Evolutionary conservation across 1,284 basidiomycete species (phyloP), one percentile per base, ranked within the genome.

Genomic region (Boletus nobilissimus): DNA sequence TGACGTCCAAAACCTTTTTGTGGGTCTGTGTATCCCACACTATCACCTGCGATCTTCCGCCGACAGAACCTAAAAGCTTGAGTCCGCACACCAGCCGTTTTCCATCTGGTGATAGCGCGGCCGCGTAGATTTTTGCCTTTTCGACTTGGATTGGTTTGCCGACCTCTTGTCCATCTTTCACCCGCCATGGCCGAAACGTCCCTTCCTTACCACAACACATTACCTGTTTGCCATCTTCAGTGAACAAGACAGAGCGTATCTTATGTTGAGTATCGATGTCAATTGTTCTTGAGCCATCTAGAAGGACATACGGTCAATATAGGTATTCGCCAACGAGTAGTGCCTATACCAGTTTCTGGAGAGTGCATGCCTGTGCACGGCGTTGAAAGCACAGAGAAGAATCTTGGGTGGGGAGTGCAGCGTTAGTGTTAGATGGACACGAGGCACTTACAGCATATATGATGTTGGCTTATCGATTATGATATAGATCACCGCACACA

Each of bases 51-150:
- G 51, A 6, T 26, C 7, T 22, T 11, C 68, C 48, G 11, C 46
- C 63, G 38, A 24, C 19, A 34, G 36, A 64, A 13, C 26, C 38
- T 26, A 36, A 36, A 24, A 22, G 26, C 2, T 34, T 29, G n/a
- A 70, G 36, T 7, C 77, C 77, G n/a, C 76, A 73, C 0, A 70
- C 78, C 29, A 80, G 7, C 79, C 76, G 69, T 38, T 65, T 78
- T 3, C 24, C 13, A 46, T 79, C 66, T 9, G 57, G 54, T 0
- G 78, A 79, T 8, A 81, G 18, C 7, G 62, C 72, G 0, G 29
- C 26, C 14, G 66, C 54, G 11, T 0, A 48, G 2, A 79, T 51
- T 1, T 10, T 8, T 9, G 26, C 29, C 7, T 39, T 26, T 60
- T 46, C 24, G 19, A 18, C 6, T 39, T 0, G 24, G 48, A 80